A percentile compares a stretch with the other conserved stretches of the same genome.
Conservation (phyloP, 192 early-diverging fungal genomes). For the Globomyces pollinis-pini region DNA sequence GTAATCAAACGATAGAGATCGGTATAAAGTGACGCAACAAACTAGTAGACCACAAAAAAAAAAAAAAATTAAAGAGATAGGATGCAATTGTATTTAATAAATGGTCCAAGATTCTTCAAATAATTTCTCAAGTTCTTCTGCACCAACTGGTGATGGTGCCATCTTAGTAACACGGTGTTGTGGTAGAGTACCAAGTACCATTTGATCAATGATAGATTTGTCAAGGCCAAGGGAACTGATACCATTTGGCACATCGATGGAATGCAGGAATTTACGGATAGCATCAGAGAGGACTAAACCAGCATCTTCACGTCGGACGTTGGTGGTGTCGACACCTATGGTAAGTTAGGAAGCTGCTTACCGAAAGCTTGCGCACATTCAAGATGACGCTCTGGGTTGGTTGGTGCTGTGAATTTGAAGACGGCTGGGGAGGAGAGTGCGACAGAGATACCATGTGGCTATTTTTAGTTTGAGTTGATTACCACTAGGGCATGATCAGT, state of each 20-base stretch:
- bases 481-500: slow-evolving; percentile 68
- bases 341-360: neutral
- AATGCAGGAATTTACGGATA: slow-evolving; percentile 64
- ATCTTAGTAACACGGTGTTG: slow-evolving; percentile 89
- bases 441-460: slow-evolving; percentile 69
- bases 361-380: slow-evolving; percentile 69
- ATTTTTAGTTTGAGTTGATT: slow-evolving; percentile 16
- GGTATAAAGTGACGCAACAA: too few relatives aligned
- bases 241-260: slow-evolving; percentile 76
- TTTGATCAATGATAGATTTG: slow-evolving; percentile 53
- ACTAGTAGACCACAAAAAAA: too few relatives aligned
- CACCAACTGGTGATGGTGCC: slow-evolving; percentile 59
- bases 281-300: slow-evolving; percentile 70
- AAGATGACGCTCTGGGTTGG: slow-evolving; percentile 79
- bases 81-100: too few relatives aligned
- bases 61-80: too few relatives aligned
- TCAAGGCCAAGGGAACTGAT: slow-evolving; percentile 68
- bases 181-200: slow-evolving; percentile 81
- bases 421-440: slow-evolving; percentile 88
- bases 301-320: slow-evolving; percentile 59
- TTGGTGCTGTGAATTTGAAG: slow-evolving; percentile 71
- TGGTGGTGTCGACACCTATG: slow-evolving; percentile 43
- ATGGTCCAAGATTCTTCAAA: slow-evolving; percentile 48
- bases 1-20: too few relatives aligned
- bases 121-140: slow-evolving; percentile 54